Base-by-base conservation (phyloP, 2,329 filamentous ascomycete genomes). In the Penicillium sp. region DNA sequence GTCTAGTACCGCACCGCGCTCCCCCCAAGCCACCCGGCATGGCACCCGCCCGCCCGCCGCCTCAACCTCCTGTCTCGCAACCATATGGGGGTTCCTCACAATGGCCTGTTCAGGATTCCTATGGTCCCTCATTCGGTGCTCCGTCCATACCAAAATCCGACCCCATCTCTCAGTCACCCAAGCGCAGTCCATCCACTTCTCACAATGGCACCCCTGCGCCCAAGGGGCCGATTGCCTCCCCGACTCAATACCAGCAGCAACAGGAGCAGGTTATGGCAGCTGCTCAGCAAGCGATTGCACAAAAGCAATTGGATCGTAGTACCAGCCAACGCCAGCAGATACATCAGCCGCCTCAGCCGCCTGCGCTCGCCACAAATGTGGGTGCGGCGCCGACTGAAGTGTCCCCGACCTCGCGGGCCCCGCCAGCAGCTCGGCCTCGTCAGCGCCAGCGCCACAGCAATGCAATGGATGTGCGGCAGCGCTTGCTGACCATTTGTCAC, bases 401-500 rank as follows among this genome's bases (percentile, higher is more conserved):
- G 63, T 50, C 69, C 31, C 65, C 66, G 20, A 60, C 57, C 34
- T 51, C 57, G 28, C 59, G 68, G 58, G 75, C 78, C 40, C 77
- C 76, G 14, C 77, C 81, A 4, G 77, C 75, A 18, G 74, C 83
- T 54, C 77, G 90, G 42, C 86, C 87, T 16, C 82, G 90, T 51
- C 87, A 90, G 59, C 80, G 89, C 44, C 76, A 83, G 32, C 82
- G 89, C 38, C 87, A 90, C 64, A 94, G 86, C 66, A 87, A 81
- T 56, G 83, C 80, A 37, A 78, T 88, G 46, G 91, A 98, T 63
- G 87, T 98, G 45, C 79, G 94, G 31, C 80, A 82, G 16, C 84
- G 87, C 14, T 77, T 98, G 43, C 88, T 89, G 67, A 82, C 87
- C 26, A 97, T 98, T 54, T 97, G 93, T 68, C 90, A 84, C 18